Conservation (phyloP, 148 eudicot genomes). For the Vaccinium macrocarpon region DNA sequence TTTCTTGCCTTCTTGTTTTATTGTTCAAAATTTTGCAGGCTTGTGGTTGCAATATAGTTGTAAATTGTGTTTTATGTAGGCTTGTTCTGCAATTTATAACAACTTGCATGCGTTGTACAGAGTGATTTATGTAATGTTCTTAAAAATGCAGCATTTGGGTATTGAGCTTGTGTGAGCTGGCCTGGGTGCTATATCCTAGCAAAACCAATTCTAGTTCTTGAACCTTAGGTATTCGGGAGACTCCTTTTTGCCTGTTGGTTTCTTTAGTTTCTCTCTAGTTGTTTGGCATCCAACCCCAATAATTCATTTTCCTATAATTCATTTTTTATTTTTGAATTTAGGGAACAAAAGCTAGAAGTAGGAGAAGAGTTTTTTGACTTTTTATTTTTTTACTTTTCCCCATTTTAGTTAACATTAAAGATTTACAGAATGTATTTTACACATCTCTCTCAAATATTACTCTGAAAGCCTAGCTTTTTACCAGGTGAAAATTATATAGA, state of each 20-base stretch:
- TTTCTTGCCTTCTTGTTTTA: background rate
- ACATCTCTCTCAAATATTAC: too few relatives aligned
- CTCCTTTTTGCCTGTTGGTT: background rate
- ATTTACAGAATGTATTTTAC: too few relatives aligned
- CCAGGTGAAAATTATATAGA: too few relatives aligned
- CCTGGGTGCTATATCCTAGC: background rate
- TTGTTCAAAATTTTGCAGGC: conserved; percentile 30
- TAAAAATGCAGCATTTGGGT: conserved; percentile 1
- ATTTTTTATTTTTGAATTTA: too few relatives aligned
- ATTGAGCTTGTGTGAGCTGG: background rate
- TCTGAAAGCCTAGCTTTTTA: too few relatives aligned
- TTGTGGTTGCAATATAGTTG: conserved; percentile 16
- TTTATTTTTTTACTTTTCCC: too few relatives aligned
- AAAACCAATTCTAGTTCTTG: background rate
- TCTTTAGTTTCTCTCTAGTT: background rate
- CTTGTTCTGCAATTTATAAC: background rate
- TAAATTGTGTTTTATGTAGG: conserved; percentile 21
- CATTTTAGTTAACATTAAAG: too few relatives aligned
- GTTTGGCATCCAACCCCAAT: too few relatives aligned
- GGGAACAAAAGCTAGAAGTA: too few relatives aligned
- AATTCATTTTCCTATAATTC: too few relatives aligned
- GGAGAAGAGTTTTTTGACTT: too few relatives aligned
- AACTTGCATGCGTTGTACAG: conserved; percentile 8
- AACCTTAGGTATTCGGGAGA: background rate
- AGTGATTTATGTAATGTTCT: background rate